Base-by-base conservation (phyloP, 257 asterid species). In the Plantago ovata region DNA sequence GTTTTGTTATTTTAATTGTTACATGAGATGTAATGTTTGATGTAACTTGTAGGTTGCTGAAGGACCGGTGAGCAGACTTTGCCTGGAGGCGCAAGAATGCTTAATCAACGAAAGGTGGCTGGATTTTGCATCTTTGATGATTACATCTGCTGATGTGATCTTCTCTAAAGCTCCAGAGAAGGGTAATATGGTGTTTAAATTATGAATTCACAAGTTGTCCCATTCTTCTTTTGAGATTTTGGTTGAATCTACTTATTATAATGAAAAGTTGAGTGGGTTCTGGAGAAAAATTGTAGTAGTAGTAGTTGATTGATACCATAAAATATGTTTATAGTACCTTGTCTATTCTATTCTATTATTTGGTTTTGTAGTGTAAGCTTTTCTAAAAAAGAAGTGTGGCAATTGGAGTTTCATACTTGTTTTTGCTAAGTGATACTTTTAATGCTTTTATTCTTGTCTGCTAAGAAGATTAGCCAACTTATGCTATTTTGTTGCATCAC, bases 101-200 rank as follows among this genome's bases (percentile, higher is more conserved):
- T 66, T 89, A 80, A 36, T 81, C 18, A 77, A 61, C 32, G 77
- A 67, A 61, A 75, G 92, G 69, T 93, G 97, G 99, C 59, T 78
- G 72, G 97, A 93, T 75, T 80, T 93, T 83, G 84, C 82, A 18
- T 82, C 94, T 0, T 70, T 89, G 71, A 82, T 89, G 95, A 81
- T 93, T 10, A 77, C 95, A 58, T 84, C 97, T 41, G 95, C 96
- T 21, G 95, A 89, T 71, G 72, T 93, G 33, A 73, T 93, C 54
- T 82, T 86, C 78, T 71, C 99, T 10, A 84, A 89, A 69, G 96
- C 94, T 58, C 75, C 96, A 11, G 97, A 93, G 61, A 89, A 89
- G 81, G 97, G 99, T 93, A 55, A 64, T 28, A 8, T n/a, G n/a
- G n/a, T n/a, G n/a, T 8, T 28, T 8, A 28, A 28, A 28, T 0